phyloP scores from a whole-genome alignment of 495 filamentous ascomycete species.

The Bombardia bombarda region DNA sequence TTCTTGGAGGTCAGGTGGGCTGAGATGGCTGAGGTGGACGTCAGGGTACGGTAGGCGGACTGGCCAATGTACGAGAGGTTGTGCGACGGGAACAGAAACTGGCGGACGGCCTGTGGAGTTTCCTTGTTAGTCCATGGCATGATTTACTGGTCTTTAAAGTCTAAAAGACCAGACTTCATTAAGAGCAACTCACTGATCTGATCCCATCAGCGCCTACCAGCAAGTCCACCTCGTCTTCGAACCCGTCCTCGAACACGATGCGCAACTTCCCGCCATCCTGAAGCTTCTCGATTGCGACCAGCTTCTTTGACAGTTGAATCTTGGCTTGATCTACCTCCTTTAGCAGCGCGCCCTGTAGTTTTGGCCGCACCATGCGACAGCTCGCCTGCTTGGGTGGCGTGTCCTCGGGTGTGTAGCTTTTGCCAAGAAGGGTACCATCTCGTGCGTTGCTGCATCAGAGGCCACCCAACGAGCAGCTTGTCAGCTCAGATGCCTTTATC shows the following conservation, averaged over 20 bases:
- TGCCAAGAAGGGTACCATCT: background rate
- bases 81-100: background rate
- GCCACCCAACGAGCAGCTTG: background rate
- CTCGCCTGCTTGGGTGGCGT: background rate
- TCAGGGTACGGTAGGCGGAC: background rate
- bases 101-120: background rate
- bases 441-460: background rate
- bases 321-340: constrained; percentile 27
- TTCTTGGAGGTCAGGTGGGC: background rate
- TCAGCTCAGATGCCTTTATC: background rate
- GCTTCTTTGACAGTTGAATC: constrained; percentile 32
- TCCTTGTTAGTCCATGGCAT: background rate
- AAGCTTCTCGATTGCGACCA: constrained; percentile 18
- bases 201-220: constrained; percentile 48
- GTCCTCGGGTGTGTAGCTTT: background rate
- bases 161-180: background rate
- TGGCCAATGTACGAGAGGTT: background rate
- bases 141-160: background rate
- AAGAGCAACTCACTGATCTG: constrained; percentile 32
- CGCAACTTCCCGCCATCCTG: constrained; percentile 18
- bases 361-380: background rate
- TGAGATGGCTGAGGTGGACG: background rate
- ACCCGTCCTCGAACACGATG: constrained; percentile 32
- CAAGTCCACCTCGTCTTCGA: constrained; percentile 32
- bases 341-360: constrained; percentile 33